Evolutionary conservation across 495 filamentous ascomycete species (phyloP).

Genomic region (Hypomontagnella monticulosa): DNA sequence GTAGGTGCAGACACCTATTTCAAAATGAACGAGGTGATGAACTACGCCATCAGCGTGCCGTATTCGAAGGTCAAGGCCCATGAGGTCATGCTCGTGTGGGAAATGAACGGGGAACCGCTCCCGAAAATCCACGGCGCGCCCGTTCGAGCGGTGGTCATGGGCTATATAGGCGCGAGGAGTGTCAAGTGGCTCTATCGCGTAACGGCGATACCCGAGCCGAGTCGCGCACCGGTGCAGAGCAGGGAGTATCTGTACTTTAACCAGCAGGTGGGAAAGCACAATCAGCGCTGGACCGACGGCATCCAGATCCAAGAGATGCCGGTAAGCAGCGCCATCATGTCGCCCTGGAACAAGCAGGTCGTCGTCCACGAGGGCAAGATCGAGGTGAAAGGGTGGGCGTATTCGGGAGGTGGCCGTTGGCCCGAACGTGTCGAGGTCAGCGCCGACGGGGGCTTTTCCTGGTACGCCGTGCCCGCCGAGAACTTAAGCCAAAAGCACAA

Average conservation of each 20-base stretch:
- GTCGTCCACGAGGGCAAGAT: constrained; percentile 65
- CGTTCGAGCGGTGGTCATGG: constrained; percentile 68
- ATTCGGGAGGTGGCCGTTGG: constrained; percentile 67
- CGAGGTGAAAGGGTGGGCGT: constrained; percentile 66
- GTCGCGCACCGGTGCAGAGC: constrained; percentile 53
- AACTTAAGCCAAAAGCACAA: constrained; percentile 64
- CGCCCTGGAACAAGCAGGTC: constrained; percentile 60
- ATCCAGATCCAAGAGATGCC: constrained; percentile 74
- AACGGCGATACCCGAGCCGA: constrained; percentile 58
- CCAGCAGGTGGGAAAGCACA: constrained; percentile 69
- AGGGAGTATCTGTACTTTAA: constrained; percentile 70
- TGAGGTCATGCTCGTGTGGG: constrained; percentile 75
- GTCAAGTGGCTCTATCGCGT: constrained; percentile 68
- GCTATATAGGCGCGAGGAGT: constrained; percentile 68
- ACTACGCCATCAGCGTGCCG: constrained; percentile 71
- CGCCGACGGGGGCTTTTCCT: constrained; percentile 65
- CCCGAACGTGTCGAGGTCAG: constrained; percentile 66
- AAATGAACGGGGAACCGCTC: constrained; percentile 74
- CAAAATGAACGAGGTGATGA: constrained; percentile 68
- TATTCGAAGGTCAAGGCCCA: constrained; percentile 70
- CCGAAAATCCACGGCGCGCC: constrained; percentile 73
- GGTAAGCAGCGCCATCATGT: constrained; percentile 68
- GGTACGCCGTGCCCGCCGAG: constrained; percentile 65
- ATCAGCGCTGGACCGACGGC: constrained; percentile 60
- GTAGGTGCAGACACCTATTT: constrained; percentile 74